These are phyloP conservation scores for Neocatenulostroma microsporum DNA, from an alignment of 2,329 filamentous ascomycete species.

Conservation along the genomic window DNA sequence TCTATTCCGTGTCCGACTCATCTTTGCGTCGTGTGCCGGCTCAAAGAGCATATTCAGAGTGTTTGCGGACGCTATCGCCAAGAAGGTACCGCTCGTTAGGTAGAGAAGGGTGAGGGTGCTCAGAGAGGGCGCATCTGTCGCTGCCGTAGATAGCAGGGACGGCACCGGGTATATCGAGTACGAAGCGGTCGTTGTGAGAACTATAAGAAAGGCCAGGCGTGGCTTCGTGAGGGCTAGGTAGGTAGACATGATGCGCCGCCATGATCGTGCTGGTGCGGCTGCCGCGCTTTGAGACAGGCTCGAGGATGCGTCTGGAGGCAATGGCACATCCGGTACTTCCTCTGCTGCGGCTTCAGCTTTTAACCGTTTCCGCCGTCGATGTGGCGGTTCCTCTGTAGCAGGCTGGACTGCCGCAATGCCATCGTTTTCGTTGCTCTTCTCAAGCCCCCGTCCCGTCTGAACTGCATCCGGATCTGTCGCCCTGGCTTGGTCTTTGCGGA, in stretches of 20 bases:
- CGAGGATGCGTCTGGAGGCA: slow-evolving; percentile 55
- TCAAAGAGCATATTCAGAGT: slow-evolving; percentile 97
- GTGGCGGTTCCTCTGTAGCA: slow-evolving; percentile 22
- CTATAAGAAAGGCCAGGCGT: slow-evolving; percentile 81
- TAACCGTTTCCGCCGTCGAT: slow-evolving; percentile 28
- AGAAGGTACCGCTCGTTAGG: slow-evolving; percentile 73
- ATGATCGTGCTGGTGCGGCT: slow-evolving; percentile 47
- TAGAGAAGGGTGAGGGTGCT: slow-evolving; percentile 88
- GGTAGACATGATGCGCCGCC: slow-evolving; percentile 63
- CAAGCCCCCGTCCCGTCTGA: too few relatives aligned
- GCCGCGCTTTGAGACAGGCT: slow-evolving; percentile 52
- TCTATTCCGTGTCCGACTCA: slow-evolving; percentile 86
- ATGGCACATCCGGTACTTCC: slow-evolving; percentile 17
- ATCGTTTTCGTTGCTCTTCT: not conserved
- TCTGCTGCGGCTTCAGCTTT: slow-evolving; percentile 21
- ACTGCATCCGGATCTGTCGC: too few relatives aligned
- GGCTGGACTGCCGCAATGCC: slow-evolving; percentile 3
- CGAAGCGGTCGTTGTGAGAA: slow-evolving; percentile 80
- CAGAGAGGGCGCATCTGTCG: slow-evolving; percentile 65
- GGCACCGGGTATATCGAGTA: slow-evolving; percentile 93
- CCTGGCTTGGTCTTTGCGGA: too few relatives aligned
- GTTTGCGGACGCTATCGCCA: slow-evolving; percentile 87
- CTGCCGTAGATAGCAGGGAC: slow-evolving; percentile 64
- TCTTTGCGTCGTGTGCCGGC: slow-evolving; percentile 77
- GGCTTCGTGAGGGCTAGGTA: slow-evolving; percentile 93